Evolutionary conservation across 768 basidiomycete species (phyloP).

Genomic region (Crucibulum laeve): DNA sequence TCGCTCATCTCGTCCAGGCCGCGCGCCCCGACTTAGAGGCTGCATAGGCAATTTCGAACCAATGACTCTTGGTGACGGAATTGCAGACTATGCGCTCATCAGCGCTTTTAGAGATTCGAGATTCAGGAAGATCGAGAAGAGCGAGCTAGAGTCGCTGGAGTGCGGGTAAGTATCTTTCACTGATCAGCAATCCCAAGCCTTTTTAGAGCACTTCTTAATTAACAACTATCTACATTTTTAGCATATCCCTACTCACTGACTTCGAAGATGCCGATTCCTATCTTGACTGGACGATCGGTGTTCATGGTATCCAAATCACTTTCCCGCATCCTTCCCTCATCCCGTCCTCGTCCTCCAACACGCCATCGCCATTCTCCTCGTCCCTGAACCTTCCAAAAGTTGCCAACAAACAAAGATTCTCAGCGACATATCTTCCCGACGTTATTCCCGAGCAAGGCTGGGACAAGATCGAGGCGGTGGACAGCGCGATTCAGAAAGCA

Average conservation of each 20-base stretch:
- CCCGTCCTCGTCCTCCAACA: constrained; percentile 48
- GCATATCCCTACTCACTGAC: constrained; percentile 89
- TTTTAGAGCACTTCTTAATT: constrained; percentile 6
- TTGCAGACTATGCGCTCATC: constrained; percentile 87
- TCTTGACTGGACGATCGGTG: constrained; percentile 90
- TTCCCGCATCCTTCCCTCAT: constrained; percentile 78
- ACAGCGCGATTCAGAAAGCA: constrained; percentile 90
- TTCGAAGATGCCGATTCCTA: constrained; percentile 84
- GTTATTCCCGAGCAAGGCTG: constrained; percentile 93
- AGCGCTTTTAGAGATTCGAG: constrained; percentile 88
- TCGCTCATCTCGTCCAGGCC: constrained; percentile 53
- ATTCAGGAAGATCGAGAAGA: constrained; percentile 74
- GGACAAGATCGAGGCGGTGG: constrained; percentile 85
- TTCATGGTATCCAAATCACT: constrained; percentile 87
- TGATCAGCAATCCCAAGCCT: constrained; percentile 2
- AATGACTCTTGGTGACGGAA: constrained; percentile 64
- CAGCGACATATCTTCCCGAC: constrained; percentile 91
- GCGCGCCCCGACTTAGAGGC: constrained; percentile 68
- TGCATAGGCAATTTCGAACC: constrained; percentile 95
- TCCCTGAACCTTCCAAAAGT: constrained; percentile 52
- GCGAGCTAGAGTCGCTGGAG: constrained; percentile 76
- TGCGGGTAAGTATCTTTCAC: constrained; percentile 64
- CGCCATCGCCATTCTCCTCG: constrained; percentile 72
- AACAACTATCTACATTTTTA: constrained; percentile 9
- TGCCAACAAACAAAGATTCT: constrained; percentile 56